A percentile compares a stretch with the other conserved stretches of the same genome.
Conservation (phyloP, 352 stramenopile species). For the Globisporangium cystogenes region DNA sequence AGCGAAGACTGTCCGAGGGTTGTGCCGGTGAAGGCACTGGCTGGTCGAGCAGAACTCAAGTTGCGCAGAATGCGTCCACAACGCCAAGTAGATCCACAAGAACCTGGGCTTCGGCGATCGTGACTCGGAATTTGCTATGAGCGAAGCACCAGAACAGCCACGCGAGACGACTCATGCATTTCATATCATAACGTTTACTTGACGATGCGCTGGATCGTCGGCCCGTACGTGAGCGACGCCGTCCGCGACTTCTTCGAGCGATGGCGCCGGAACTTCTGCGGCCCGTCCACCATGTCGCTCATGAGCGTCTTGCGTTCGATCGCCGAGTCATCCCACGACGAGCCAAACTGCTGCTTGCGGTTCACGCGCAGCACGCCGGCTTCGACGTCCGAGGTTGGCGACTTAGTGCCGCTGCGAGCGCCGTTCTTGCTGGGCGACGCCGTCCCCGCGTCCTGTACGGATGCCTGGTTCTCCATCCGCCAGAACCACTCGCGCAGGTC, state of each 20-base stretch:
- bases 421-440: conserved; percentile 1
- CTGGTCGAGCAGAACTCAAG: too few relatives aligned
- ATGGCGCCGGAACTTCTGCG: conserved; percentile 30
- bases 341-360: conserved; percentile 67
- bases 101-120: too few relatives aligned
- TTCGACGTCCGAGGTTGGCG: conserved; percentile 6
- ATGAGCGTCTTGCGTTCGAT: conserved; percentile 78
- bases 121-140: too few relatives aligned
- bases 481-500: conserved; percentile 77
- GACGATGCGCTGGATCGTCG: conserved; percentile 10
- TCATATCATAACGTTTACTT: conserved; percentile 2
- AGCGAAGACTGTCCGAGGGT: too few relatives aligned
- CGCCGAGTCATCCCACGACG: conserved; percentile 70
- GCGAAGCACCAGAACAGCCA: too few relatives aligned
- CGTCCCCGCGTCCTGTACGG: conserved; percentile 10
- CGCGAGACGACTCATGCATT: too few relatives aligned
- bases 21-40: too few relatives aligned
- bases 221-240: conserved; percentile 10
- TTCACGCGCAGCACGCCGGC: conserved; percentile 49
- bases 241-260: conserved; percentile 24
- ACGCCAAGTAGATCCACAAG: too few relatives aligned
- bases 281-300: conserved; percentile 40
- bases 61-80: too few relatives aligned
- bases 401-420: neutral
- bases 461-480: conserved; percentile 35